These are phyloP conservation scores for Oryza brachyantha DNA, from an alignment of 176 grass and related monocot genomes.

Conservation along the genomic window DNA sequence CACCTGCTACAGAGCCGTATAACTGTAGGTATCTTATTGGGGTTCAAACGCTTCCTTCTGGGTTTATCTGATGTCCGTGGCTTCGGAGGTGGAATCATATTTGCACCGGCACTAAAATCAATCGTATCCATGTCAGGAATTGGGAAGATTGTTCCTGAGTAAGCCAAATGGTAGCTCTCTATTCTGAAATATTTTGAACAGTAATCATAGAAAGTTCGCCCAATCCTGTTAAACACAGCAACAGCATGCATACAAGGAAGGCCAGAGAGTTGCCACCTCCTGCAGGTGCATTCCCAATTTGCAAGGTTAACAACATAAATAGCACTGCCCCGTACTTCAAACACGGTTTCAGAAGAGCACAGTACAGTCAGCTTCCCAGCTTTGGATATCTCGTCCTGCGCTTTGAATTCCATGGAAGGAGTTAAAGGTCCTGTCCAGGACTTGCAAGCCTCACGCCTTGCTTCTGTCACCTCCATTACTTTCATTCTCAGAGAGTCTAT, in stretches of 20 bases:
- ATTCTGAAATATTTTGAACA: conserved; percentile 73
- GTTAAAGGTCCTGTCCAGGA: conserved; percentile 69
- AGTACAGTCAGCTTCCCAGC: conserved; percentile 73
- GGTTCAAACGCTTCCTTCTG: conserved; percentile 85
- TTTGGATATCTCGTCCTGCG: conserved; percentile 63
- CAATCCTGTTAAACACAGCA: conserved; percentile 76
- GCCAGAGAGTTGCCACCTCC: conserved; percentile 90
- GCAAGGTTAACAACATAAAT: conserved; percentile 88
- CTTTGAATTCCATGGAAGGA: conserved; percentile 84
- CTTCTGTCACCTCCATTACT: conserved; percentile 69
- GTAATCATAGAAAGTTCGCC: conserved; percentile 67
- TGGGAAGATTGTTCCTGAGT: conserved; percentile 62
- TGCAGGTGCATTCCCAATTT: conserved; percentile 86
- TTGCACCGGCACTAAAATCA: conserved; percentile 67
- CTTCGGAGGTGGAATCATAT: conserved; percentile 64
- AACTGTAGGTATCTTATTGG: conserved; percentile 59
- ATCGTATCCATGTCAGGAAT: conserved; percentile 86
- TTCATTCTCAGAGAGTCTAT: conserved; percentile 73
- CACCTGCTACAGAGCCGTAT: conserved; percentile 90
- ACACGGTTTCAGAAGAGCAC: conserved; percentile 91
- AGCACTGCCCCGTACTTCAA: conserved; percentile 85
- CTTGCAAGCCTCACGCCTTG: conserved; percentile 63
- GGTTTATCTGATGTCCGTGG: conserved; percentile 68
- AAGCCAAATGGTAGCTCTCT: conserved; percentile 73
- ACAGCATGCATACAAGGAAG: conserved; percentile 89